These are phyloP conservation scores for Heterobasidion irregulare DNA, from an alignment of 1,284 basidiomycete genomes.

Conservation along the genomic window DNA sequence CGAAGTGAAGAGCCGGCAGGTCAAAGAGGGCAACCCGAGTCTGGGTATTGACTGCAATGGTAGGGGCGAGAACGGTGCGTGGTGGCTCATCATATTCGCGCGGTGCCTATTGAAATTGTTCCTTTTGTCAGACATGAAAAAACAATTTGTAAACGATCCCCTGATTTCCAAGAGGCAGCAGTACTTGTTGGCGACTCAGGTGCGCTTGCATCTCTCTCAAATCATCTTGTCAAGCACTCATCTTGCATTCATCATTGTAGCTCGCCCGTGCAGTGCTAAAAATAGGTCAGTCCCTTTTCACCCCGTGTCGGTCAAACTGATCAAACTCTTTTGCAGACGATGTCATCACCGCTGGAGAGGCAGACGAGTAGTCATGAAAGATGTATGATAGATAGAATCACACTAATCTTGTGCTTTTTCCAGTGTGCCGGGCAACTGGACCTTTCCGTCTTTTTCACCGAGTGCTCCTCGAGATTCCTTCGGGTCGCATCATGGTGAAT, in stretches of 20 bases:
- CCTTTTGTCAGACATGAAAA: slow-evolving; percentile 79
- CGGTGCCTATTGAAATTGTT: neutral
- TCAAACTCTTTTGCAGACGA: slow-evolving; percentile 35
- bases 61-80: slow-evolving; percentile 75
- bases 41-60: slow-evolving; percentile 94
- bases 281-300: slow-evolving; percentile 41
- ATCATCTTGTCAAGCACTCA: slow-evolving; percentile 1
- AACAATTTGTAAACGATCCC: slow-evolving; percentile 95
- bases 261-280: slow-evolving; percentile 69
- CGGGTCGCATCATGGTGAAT: too few relatives aligned
- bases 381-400: neutral
- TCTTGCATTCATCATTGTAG: slow-evolving; percentile 19
- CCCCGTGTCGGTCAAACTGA: slow-evolving; percentile 2
- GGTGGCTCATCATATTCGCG: neutral
- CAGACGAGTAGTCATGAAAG: slow-evolving; percentile 39
- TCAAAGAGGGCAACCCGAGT: slow-evolving; percentile 78
- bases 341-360: slow-evolving; percentile 54
- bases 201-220: slow-evolving; percentile 24
- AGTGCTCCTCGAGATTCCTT: too few relatives aligned
- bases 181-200: slow-evolving; percentile 95
- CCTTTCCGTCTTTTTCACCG: too few relatives aligned
- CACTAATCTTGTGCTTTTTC: neutral
- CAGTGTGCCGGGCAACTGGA: too few relatives aligned
- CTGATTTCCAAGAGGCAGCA: slow-evolving; percentile 97
- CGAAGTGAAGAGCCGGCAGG: slow-evolving; percentile 90